Percentiles rank a stretch among this genome's conserved stretches.
Evolutionary conservation across 148 eudicot species (phyloP).

Genomic region (Rhododendron ferrugineum): DNA sequence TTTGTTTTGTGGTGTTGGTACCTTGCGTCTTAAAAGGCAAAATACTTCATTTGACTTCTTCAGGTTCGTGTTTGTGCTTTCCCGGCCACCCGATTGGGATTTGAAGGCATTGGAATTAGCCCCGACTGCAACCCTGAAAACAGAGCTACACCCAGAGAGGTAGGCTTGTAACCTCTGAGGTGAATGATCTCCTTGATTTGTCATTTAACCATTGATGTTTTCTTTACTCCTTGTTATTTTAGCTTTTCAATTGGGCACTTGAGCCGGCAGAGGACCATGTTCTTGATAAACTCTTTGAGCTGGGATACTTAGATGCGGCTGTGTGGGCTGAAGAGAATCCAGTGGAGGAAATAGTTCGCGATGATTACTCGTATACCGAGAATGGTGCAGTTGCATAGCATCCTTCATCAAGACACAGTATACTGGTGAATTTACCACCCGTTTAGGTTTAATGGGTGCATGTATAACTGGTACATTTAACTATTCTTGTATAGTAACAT

Average conservation of each 20-base stretch:
- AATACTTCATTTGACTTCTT: neutral
- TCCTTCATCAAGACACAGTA: neutral
- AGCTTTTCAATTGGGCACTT: slow-evolving; percentile 96
- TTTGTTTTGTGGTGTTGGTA: neutral
- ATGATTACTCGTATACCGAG: slow-evolving; percentile 19
- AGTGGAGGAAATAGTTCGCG: slow-evolving; percentile 43
- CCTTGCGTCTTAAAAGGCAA: neutral
- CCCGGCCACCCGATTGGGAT: slow-evolving; percentile 65
- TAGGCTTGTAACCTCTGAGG: slow-evolving; percentile 17
- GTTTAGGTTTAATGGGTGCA: neutral
- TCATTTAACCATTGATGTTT: slow-evolving; percentile 7
- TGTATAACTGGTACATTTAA: neutral
- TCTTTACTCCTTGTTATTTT: slow-evolving; percentile 3
- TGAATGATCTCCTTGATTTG: neutral
- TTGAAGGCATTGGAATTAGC: slow-evolving; percentile 89
- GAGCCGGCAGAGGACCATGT: slow-evolving; percentile 83
- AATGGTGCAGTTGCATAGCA: slow-evolving; percentile 18
- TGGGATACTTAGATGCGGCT: slow-evolving; percentile 79
- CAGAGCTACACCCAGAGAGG: slow-evolving; percentile 78
- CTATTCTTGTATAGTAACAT: neutral
- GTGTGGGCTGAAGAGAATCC: slow-evolving; percentile 87
- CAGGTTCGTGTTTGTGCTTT: slow-evolving; percentile 97
- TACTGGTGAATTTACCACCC: neutral
- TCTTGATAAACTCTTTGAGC: slow-evolving; percentile 79
- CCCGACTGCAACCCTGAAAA: slow-evolving; percentile 96